Evolutionary conservation across 1,284 basidiomycete species (phyloP).

Genomic region (Fomitopsis pinicola): DNA sequence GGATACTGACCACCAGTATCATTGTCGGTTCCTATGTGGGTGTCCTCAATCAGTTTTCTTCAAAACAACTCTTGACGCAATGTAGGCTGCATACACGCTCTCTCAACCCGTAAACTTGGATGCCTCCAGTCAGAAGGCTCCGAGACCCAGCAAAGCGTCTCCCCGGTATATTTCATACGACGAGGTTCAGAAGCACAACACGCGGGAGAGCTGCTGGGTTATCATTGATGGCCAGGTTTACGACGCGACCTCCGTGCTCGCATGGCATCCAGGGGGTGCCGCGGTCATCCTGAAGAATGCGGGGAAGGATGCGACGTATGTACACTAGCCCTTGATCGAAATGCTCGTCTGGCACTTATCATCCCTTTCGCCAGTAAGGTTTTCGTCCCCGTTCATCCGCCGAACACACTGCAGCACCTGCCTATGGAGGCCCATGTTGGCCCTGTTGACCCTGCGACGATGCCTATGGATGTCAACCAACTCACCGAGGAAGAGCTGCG

Average conservation of each 20-base stretch:
- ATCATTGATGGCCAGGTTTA: constrained; percentile 39
- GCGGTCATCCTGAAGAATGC: constrained; percentile 45
- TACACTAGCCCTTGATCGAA: not conserved
- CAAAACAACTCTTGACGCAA: not conserved
- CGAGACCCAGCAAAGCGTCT: constrained; percentile 1
- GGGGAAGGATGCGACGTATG: constrained; percentile 52
- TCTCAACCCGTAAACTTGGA: constrained; percentile 3
- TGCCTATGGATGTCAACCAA: constrained; percentile 28
- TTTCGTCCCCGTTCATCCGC: constrained; percentile 36
- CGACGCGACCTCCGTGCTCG: constrained; percentile 46
- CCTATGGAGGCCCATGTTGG: constrained; percentile 36
- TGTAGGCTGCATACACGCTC: not conserved
- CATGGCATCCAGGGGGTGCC: constrained; percentile 48
- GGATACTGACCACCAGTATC: not conserved
- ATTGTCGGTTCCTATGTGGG: not conserved
- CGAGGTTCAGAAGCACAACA: constrained; percentile 50
- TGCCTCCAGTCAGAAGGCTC: not conserved
- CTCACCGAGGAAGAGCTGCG: constrained; percentile 39
- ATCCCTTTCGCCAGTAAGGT: constrained; percentile 17
- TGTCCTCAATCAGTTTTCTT: not conserved
- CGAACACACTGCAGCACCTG: constrained; percentile 26
- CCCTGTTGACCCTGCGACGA: constrained; percentile 40
- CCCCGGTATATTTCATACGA: constrained; percentile 31
- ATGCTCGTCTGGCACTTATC: too few relatives aligned
- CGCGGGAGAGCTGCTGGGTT: constrained; percentile 46